phyloP scores from a whole-genome alignment of 2,329 filamentous ascomycete genomes.

The Fusarium scirpi region DNA sequence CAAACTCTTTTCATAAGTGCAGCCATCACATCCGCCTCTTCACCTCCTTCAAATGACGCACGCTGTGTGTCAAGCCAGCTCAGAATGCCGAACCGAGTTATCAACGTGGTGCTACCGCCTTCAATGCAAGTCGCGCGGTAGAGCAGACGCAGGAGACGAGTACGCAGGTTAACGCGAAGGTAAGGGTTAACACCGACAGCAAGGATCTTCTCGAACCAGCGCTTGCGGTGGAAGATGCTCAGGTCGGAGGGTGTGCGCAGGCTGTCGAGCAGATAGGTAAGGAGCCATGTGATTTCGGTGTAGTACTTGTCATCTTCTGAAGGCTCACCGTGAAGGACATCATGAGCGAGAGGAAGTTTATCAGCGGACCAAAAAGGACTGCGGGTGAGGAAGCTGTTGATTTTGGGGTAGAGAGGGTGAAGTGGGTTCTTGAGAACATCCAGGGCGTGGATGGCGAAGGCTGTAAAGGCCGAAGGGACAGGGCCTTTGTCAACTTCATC shows the following conservation, averaged over 20 bases:
- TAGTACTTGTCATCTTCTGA: conserved; percentile 79
- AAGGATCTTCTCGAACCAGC: conserved; percentile 81
- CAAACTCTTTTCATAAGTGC: conserved; percentile 69
- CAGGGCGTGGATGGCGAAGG: conserved; percentile 79
- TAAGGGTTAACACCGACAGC: conserved; percentile 76
- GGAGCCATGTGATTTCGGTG: conserved; percentile 79
- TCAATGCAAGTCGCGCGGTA: conserved; percentile 75
- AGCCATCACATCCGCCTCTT: conserved; percentile 63
- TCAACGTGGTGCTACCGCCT: conserved; percentile 81
- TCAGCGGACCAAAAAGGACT: conserved; percentile 81
- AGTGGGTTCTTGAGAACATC: conserved; percentile 79
- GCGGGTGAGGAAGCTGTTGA: conserved; percentile 85
- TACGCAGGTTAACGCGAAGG: conserved; percentile 68
- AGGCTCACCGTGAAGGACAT: conserved; percentile 73
- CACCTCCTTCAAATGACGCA: conserved; percentile 55
- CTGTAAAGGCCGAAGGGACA: conserved; percentile 79
- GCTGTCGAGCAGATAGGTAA: conserved; percentile 76
- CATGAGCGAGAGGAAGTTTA: conserved; percentile 77
- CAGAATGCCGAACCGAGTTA: conserved; percentile 79
- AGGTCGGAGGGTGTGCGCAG: conserved; percentile 71
- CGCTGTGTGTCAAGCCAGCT: conserved; percentile 78
- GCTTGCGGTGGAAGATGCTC: conserved; percentile 69
- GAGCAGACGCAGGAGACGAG: conserved; percentile 71
- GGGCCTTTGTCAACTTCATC: conserved; percentile 65
- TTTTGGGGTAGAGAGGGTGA: conserved; percentile 85